Percentiles rank a stretch among this genome's conserved stretches.
These are phyloP conservation scores for Globisporangium acanthophoron DNA, from an alignment of 352 stramenopile genomes.

Conservation along the genomic window DNA sequence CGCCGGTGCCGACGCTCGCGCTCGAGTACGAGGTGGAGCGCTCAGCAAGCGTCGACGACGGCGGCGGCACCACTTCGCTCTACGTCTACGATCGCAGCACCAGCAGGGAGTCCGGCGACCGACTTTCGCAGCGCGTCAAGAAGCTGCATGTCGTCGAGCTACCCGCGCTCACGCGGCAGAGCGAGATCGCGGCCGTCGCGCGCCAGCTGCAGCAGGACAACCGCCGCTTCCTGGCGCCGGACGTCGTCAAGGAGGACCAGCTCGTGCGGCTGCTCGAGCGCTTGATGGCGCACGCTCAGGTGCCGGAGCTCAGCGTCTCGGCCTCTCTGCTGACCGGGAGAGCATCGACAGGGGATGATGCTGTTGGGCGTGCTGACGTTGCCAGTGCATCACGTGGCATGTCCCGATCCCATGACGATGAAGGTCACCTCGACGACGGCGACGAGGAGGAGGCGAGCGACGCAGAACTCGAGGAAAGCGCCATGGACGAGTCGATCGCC, in stretches of 20 bases:
- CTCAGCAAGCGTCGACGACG: slow-evolving; percentile 23
- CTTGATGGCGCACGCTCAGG: slow-evolving; percentile 49
- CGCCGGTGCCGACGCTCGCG: slow-evolving; percentile 67
- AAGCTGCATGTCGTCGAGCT: slow-evolving; percentile 82
- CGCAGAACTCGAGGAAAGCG: slow-evolving; percentile 30
- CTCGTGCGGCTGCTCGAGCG: slow-evolving; percentile 53
- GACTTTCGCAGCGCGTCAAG: slow-evolving; percentile 12
- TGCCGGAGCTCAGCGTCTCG: slow-evolving; percentile 5
- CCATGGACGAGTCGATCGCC: slow-evolving; percentile 33
- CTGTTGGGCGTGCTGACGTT: neutral
- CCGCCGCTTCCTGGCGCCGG: slow-evolving; percentile 45
- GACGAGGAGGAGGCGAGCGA: slow-evolving; percentile 18
- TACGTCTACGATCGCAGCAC: slow-evolving; percentile 36
- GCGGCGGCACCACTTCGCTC: slow-evolving; percentile 31
- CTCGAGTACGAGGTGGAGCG: slow-evolving; percentile 79
- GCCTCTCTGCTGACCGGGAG: neutral
- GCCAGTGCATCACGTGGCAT: neutral
- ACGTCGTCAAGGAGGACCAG: slow-evolving; percentile 62
- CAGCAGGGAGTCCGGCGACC: neutral
- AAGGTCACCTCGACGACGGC: neutral
- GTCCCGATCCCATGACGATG: neutral
- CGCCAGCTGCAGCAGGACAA: slow-evolving; percentile 64
- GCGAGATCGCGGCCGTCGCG: slow-evolving; percentile 37
- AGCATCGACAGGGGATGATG: neutral
- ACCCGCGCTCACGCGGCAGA: slow-evolving; percentile 41